phyloP scores from a whole-genome alignment of 2,329 filamentous ascomycete species.

The Endoconidiophora polonica region DNA sequence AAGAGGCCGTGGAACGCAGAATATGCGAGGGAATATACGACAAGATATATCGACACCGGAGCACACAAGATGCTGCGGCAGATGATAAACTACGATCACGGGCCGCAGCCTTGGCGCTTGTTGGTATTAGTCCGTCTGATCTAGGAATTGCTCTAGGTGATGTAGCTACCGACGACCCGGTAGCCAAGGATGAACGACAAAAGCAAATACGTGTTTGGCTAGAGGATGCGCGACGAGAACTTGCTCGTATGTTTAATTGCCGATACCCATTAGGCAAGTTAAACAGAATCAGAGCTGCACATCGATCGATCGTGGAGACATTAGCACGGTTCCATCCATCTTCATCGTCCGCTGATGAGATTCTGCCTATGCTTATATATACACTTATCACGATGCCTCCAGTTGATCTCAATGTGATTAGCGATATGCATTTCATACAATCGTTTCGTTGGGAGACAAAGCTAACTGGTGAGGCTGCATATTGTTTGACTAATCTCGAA shows the following conservation, averaged over 20 bases:
- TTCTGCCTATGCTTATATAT: slow-evolving; percentile 92
- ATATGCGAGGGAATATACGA: slow-evolving; percentile 75
- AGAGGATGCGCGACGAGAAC: slow-evolving; percentile 45
- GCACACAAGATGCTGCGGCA: slow-evolving; percentile 81
- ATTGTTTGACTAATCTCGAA: slow-evolving; percentile 91
- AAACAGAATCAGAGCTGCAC: slow-evolving; percentile 69
- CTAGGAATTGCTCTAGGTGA: slow-evolving; percentile 60
- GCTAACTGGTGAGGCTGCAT: slow-evolving; percentile 84
- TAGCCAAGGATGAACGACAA: slow-evolving; percentile 38
- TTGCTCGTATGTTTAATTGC: slow-evolving; percentile 71
- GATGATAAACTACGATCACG: slow-evolving; percentile 91
- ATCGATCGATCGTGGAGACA: slow-evolving; percentile 90
- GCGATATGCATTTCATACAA: slow-evolving; percentile 90
- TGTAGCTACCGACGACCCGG: slow-evolving; percentile 26
- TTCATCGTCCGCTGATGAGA: slow-evolving; percentile 88
- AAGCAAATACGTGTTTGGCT: slow-evolving; percentile 59
- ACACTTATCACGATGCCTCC: slow-evolving; percentile 81
- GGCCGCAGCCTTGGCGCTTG: slow-evolving; percentile 75
- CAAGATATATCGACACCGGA: slow-evolving; percentile 79
- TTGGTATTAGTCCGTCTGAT: slow-evolving; percentile 78
- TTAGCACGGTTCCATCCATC: slow-evolving; percentile 43
- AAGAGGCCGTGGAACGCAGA: slow-evolving; percentile 80
- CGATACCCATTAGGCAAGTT: slow-evolving; percentile 84
- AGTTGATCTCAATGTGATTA: slow-evolving; percentile 74
- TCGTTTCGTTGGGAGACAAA: slow-evolving; percentile 73